A percentile compares a stretch with the other conserved stretches of the same genome.
These are phyloP conservation scores for Jasminum sambac DNA, from an alignment of 257 asterid species.

Conservation along the genomic window DNA sequence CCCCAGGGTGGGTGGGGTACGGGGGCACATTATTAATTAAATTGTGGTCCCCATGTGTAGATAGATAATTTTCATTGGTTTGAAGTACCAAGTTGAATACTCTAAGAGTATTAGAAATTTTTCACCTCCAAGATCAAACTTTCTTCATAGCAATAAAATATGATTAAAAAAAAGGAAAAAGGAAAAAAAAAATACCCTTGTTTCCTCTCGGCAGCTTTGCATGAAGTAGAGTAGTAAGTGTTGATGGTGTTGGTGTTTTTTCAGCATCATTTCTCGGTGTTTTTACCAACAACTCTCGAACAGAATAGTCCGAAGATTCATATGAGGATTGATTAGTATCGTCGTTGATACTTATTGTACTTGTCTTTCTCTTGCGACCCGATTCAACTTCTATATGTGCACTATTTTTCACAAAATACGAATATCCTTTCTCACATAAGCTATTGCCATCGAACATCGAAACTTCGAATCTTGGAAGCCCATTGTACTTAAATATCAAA, in stretches of 20 bases:
- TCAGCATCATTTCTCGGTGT: slow-evolving; percentile 7
- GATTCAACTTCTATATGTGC: slow-evolving; percentile 18
- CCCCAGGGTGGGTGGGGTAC: too few relatives aligned
- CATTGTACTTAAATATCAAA: slow-evolving; percentile 40
- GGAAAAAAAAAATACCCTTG: slow-evolving; percentile 9
- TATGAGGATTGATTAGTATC: not conserved
- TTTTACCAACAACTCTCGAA: not conserved
- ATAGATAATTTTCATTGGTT: too few relatives aligned
- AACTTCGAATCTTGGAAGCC: slow-evolving; percentile 30
- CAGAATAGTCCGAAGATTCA: slow-evolving; percentile 18
- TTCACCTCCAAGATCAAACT: not conserved
- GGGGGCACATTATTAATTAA: too few relatives aligned
- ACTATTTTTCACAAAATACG: slow-evolving; percentile 37
- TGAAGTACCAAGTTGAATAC: too few relatives aligned
- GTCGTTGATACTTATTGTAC: not conserved
- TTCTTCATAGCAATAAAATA: not conserved
- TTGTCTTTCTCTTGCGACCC: slow-evolving; percentile 17
- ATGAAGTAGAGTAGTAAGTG: too few relatives aligned
- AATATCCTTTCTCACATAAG: slow-evolving; percentile 38
- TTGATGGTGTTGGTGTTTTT: slow-evolving; percentile 10
- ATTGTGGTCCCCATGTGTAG: too few relatives aligned
- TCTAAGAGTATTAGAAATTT: too few relatives aligned
- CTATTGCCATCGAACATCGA: slow-evolving; percentile 30
- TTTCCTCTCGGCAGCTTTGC: slow-evolving; percentile 9
- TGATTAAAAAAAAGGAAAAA: too few relatives aligned